Base-by-base conservation (phyloP, 768 basidiomycete genomes). In the Filobasidium floriforme region DNA sequence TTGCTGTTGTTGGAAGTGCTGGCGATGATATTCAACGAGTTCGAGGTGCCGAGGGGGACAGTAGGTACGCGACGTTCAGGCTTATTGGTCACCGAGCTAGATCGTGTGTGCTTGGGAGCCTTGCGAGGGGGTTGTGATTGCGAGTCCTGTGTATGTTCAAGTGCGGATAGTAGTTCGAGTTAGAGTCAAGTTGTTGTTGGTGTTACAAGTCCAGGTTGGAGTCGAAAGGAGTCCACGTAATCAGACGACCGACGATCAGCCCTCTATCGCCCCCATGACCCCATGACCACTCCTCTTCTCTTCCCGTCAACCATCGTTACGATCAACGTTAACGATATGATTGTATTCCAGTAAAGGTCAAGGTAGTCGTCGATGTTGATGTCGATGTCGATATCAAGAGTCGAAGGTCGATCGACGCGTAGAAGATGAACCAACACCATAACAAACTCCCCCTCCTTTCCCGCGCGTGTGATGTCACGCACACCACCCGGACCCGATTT, bases 91-190 rank as follows among this genome's bases (percentile, higher is more conserved):
- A 57, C 54, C 22, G 54, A 57, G 15, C 18, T 19, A 28, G 54
- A 57, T 24, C 54, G 54, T 4, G 24, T 57, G 29, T 57, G 54
- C n/a, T 57, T 57, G 54, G 54, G 24, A 15, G 24, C 54, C 26
- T 57, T 57, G 14, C 54, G 54, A 26, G 54, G 54, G 24, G 54
- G 54, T 57, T 57, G 54, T 7, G 15, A 24, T 57, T 57, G 54
- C 4, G 15, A 24, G 54, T 57, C 54, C 54, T 57, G 29, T 15
- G 29, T 19, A n/a, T 49, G 54, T 57, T 6, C 22, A 28, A 32
- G 54, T 28, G 29, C 52, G 52, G 52, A 10, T n/a, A 24, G 29
- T 5, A 24, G 24, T 57, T 22, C 22, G n/a, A 26, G 19, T 32
- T 7, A n/a, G n/a, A n/a, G n/a, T n/a, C 22, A 6, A 26, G 29